Percentiles rank a stretch among this genome's conserved stretches.
phyloP scores from a whole-genome alignment of 805 yeast genomes.

The Metschnikowia picachoensis region DNA sequence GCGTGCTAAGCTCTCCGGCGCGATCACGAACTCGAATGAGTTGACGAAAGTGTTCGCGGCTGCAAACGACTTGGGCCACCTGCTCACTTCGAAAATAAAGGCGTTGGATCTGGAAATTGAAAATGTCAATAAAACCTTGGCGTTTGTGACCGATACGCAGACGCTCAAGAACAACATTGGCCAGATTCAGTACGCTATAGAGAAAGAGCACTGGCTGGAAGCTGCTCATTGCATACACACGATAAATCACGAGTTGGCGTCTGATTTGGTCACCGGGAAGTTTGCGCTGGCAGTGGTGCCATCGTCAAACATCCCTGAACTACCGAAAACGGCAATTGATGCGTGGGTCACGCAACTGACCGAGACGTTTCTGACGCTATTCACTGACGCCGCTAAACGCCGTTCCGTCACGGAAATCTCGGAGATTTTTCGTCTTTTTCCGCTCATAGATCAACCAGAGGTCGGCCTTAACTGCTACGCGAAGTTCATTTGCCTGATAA shows the following conservation, averaged over 20 bases:
- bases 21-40: constrained; percentile 54
- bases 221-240: constrained; percentile 67
- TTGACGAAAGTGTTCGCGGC: constrained; percentile 50
- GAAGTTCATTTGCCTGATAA: constrained; percentile 77
- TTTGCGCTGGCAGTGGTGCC: constrained; percentile 84
- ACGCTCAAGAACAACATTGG: constrained; percentile 61
- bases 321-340: constrained; percentile 55
- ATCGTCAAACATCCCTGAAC: constrained; percentile 76
- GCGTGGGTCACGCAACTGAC: constrained; percentile 60
- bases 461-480: constrained; percentile 80
- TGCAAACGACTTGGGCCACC: constrained; percentile 62
- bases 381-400: constrained; percentile 62
- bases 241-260: constrained; percentile 45
- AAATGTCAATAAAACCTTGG: constrained; percentile 57
- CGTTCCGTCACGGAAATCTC: constrained; percentile 71
- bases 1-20: constrained; percentile 60
- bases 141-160: constrained; percentile 63
- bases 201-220: constrained; percentile 63
- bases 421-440: constrained; percentile 79
- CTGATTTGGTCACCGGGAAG: constrained; percentile 50
- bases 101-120: constrained; percentile 66
- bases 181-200: constrained; percentile 66
- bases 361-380: constrained; percentile 54
- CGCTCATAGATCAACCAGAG: constrained; percentile 69
- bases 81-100: constrained; percentile 66